Percentiles rank a stretch among this genome's conserved stretches.
These are phyloP conservation scores for Apiotrichum brassicae DNA, from an alignment of 1,284 basidiomycete species.

Conservation along the genomic window DNA sequence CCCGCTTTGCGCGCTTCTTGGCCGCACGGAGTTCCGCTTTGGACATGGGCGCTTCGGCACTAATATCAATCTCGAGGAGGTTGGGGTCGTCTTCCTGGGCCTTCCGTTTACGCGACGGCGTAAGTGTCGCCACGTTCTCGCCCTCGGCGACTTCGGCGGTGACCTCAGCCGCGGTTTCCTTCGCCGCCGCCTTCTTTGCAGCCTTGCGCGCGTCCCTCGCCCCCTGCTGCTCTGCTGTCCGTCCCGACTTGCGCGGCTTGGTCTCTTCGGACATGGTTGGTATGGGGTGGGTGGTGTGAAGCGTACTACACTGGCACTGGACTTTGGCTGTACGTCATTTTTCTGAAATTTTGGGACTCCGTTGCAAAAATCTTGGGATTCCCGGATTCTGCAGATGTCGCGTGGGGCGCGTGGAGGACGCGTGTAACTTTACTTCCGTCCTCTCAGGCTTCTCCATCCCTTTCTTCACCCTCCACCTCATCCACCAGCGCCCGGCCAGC, in stretches of 20 bases:
- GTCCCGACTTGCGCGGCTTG: conserved; percentile 34
- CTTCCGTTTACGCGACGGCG: conserved; percentile 20
- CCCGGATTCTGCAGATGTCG: too few species aligned
- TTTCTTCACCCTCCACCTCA: too few species aligned
- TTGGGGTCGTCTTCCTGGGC: conserved; percentile 19
- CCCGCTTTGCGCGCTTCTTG: conserved; percentile 37
- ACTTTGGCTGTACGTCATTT: not conserved
- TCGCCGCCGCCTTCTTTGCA: conserved; percentile 20
- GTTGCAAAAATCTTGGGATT: too few species aligned
- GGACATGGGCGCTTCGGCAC: conserved; percentile 42
- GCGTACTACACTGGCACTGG: not conserved
- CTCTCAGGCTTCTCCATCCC: too few species aligned
- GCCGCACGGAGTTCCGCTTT: conserved; percentile 45
- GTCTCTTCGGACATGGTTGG: conserved; percentile 45
- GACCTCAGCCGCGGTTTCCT: conserved; percentile 1
- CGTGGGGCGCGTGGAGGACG: too few species aligned
- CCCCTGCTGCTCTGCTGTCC: conserved; percentile 40
- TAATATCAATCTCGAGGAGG: conserved; percentile 44
- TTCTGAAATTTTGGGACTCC: conserved; percentile 3
- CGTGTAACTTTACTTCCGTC: not conserved
- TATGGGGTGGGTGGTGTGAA: not conserved
- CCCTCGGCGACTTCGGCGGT: conserved; percentile 2
- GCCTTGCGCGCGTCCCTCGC: conserved; percentile 39
- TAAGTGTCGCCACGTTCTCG: not conserved
- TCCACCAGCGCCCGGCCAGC: too few species aligned